A percentile compares a stretch with the other conserved stretches of the same genome.
Conservation (phyloP, 2,329 filamentous ascomycete species). For the Penicillium occitanis region DNA sequence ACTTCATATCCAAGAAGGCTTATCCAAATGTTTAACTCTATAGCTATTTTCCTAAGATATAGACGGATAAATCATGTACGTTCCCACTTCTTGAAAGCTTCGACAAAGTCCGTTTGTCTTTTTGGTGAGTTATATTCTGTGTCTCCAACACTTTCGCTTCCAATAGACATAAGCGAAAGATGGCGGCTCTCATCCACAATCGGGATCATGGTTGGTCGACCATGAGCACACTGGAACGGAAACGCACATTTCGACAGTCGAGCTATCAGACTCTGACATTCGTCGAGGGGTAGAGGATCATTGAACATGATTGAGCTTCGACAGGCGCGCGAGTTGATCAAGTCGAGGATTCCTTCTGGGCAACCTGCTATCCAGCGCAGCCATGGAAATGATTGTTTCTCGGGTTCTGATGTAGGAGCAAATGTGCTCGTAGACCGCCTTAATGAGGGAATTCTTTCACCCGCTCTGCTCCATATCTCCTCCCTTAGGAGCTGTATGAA, state of each 20-base stretch:
- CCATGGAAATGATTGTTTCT: conserved; percentile 47
- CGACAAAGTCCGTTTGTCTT: conserved; percentile 6
- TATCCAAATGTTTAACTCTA: neutral
- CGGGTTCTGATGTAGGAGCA: neutral
- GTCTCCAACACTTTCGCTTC: neutral
- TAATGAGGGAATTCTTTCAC: conserved; percentile 30
- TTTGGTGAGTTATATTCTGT: neutral
- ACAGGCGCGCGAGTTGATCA: conserved; percentile 52
- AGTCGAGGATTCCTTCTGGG: conserved; percentile 71
- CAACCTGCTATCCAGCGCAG: conserved; percentile 65
- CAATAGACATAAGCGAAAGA: neutral
- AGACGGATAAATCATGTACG: neutral
- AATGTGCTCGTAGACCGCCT: neutral
- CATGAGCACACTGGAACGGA: conserved; percentile 54
- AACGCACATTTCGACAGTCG: conserved; percentile 45
- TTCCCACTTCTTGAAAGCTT: conserved; percentile 22
- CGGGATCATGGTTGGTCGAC: conserved; percentile 50
- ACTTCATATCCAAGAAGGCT: neutral
- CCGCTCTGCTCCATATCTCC: conserved; percentile 68
- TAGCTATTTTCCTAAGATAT: too few species aligned
- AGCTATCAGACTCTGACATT: conserved; percentile 42
- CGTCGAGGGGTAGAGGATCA: conserved; percentile 39
- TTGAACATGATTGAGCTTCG: conserved; percentile 55
- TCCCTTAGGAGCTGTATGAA: conserved; percentile 71
- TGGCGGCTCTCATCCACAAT: conserved; percentile 32